Percentiles rank a stretch among this genome's conserved stretches.
Evolutionary conservation across 768 basidiomycete species (phyloP).

Genomic region (Tricholoma hemisulphureum): DNA sequence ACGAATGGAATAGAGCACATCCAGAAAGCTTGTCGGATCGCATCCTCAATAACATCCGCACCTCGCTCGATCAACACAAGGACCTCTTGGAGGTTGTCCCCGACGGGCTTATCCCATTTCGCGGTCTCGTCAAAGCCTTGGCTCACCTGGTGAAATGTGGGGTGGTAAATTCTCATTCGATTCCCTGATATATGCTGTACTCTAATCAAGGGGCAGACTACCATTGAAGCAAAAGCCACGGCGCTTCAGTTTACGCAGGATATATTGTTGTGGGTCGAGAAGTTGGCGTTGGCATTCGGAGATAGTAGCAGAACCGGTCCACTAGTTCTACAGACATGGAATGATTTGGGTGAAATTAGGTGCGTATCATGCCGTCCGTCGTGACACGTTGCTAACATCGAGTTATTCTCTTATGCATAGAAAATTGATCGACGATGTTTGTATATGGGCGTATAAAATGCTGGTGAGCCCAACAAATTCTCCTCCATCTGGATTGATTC

Average conservation of each 20-base stretch:
- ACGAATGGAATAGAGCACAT: background rate
- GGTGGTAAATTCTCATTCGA: conserved; percentile 5
- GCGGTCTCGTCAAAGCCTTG: conserved; percentile 8
- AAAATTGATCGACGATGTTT: conserved; percentile 12
- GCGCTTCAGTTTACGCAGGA: conserved; percentile 11
- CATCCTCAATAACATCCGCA: conserved; percentile 1
- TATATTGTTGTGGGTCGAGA: conserved; percentile 15
- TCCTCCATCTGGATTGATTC: background rate
- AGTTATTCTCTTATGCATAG: background rate
- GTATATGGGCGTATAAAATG: conserved; percentile 9
- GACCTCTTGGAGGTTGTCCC: conserved; percentile 11
- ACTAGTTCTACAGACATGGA: conserved; percentile 14
- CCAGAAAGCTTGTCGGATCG: conserved; percentile 6
- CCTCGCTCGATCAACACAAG: conserved; percentile 1
- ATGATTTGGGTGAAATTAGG: conserved; percentile 14
- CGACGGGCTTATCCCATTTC: conserved; percentile 14
- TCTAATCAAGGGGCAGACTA: background rate
- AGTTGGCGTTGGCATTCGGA: conserved; percentile 9
- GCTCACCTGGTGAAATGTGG: conserved; percentile 14
- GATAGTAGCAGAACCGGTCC: background rate
- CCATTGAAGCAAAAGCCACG: background rate
- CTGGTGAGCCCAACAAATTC: conserved; percentile 6
- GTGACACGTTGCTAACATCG: background rate
- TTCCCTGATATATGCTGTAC: background rate
- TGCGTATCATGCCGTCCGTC: background rate